These are phyloP conservation scores for Sarocladium strictum DNA, from an alignment of 2,329 filamentous ascomycete species.

Conservation along the genomic window DNA sequence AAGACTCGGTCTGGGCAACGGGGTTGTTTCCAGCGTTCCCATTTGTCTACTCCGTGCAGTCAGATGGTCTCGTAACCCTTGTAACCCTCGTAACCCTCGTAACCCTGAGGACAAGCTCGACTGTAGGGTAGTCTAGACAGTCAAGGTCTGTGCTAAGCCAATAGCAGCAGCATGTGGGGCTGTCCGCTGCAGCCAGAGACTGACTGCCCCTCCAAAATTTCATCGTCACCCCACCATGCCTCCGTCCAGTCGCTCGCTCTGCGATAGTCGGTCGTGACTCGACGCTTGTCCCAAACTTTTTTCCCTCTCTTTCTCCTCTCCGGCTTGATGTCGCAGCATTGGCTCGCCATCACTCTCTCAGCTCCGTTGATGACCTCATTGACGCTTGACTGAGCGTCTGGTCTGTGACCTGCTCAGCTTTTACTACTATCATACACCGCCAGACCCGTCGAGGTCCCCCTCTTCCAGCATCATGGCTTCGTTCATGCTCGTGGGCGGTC, in stretches of 20 bases:
- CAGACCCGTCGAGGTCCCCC: not conserved
- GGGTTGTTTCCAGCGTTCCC: too few relatives aligned
- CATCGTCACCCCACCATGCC: slow-evolving; percentile 7
- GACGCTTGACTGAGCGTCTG: slow-evolving; percentile 1
- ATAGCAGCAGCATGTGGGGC: not conserved
- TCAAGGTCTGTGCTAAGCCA: not conserved
- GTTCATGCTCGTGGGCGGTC: slow-evolving; percentile 14
- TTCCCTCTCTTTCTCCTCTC: not conserved
- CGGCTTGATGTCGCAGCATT: slow-evolving; percentile 9
- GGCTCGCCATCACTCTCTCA: slow-evolving; percentile 9
- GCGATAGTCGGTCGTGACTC: slow-evolving; percentile 5
- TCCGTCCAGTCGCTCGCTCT: not conserved
- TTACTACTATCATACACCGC: not conserved
- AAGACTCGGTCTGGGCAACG: too few relatives aligned
- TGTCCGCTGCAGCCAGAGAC: not conserved
- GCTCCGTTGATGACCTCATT: slow-evolving; percentile 3
- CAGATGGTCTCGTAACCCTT: too few relatives aligned
- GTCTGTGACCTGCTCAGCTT: slow-evolving; percentile 6
- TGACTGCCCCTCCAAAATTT: slow-evolving; percentile 10
- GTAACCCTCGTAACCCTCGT: too few relatives aligned
- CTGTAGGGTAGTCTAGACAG: not conserved
- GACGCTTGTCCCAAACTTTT: slow-evolving; percentile 1
- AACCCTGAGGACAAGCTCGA: not conserved
- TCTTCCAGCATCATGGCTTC: slow-evolving; percentile 8
- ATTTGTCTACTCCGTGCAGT: too few relatives aligned